Evolutionary conservation across 2,329 filamentous ascomycete genomes (phyloP).

Genomic region (Cordyceps cateniannulata): DNA sequence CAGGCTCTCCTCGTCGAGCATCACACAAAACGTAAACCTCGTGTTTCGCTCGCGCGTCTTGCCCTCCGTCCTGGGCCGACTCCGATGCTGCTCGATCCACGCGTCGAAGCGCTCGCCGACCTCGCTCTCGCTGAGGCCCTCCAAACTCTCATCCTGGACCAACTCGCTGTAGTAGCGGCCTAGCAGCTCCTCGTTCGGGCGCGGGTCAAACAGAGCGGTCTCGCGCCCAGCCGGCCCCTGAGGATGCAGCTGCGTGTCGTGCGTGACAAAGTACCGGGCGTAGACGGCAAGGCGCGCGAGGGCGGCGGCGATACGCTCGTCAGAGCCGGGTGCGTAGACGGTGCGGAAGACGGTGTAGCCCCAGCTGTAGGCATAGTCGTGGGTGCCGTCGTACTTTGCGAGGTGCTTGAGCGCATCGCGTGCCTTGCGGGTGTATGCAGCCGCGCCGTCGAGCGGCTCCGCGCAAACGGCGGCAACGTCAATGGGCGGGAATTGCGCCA

Average conservation of each 20-base stretch:
- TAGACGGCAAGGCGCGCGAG: conserved; percentile 16
- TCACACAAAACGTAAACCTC: conserved; percentile 17
- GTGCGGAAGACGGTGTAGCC: conserved; percentile 20
- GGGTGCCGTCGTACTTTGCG: conserved; percentile 16
- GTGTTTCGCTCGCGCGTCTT: conserved; percentile 9
- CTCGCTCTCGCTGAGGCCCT: conserved; percentile 13
- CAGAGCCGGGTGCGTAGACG: conserved; percentile 16
- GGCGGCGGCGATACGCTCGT: conserved; percentile 15
- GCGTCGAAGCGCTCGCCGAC: conserved; percentile 16
- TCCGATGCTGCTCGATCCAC: conserved; percentile 14
- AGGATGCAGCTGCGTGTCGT: conserved; percentile 7
- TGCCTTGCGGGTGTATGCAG: conserved; percentile 2
- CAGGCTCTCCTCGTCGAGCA: conserved; percentile 19
- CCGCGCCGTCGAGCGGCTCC: no score
- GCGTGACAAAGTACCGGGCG: conserved; percentile 12
- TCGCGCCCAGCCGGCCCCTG: not conserved
- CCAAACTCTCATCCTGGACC: conserved; percentile 16
- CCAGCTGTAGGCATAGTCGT: conserved; percentile 20
- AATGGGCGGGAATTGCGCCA: no score
- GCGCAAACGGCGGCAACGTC: no score
- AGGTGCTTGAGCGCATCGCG: conserved; percentile 13
- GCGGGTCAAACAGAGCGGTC: not conserved
- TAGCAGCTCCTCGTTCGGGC: conserved; percentile 17
- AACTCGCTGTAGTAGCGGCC: conserved; percentile 18
- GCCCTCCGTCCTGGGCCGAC: not conserved